A percentile compares a stretch with the other conserved stretches of the same genome.
Evolutionary conservation across 2,329 filamentous ascomycete species (phyloP).

Genomic region (Sclerotinia subarctica): DNA sequence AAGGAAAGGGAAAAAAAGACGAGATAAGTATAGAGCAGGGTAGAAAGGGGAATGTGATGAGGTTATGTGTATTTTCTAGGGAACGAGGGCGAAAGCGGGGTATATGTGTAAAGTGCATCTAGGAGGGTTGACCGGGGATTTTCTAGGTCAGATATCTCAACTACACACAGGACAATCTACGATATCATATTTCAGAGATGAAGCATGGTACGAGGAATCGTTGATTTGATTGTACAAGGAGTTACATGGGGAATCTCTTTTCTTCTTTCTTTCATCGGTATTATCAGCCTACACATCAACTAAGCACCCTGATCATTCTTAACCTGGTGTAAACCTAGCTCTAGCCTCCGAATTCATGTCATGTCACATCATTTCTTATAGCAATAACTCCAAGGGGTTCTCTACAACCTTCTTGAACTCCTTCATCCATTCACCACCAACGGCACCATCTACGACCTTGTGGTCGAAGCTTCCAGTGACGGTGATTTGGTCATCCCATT

Average conservation of each 20-base stretch:
- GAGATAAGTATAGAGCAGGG: no score
- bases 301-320: background rate
- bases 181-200: background rate
- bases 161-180: background rate
- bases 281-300: constrained; percentile 16
- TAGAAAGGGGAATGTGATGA: no score
- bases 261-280: constrained; percentile 23
- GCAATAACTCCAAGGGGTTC: constrained; percentile 91
- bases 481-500: constrained; percentile 96
- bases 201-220: background rate
- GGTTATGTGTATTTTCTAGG: no score
- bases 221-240: constrained; percentile 18
- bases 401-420: constrained; percentile 97
- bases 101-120: no score
- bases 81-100: no score
- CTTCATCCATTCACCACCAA: constrained; percentile 93
- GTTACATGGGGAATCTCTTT: constrained; percentile 32
- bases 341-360: constrained; percentile 9
- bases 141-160: background rate
- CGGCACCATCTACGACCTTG: constrained; percentile 95
- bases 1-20: no score
- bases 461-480: constrained; percentile 97
- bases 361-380: constrained; percentile 49
- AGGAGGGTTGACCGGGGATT: background rate
- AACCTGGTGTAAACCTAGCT: background rate